phyloP scores from a whole-genome alignment of 2,329 filamentous ascomycete genomes.

The Sclerotinia trifoliorum region DNA sequence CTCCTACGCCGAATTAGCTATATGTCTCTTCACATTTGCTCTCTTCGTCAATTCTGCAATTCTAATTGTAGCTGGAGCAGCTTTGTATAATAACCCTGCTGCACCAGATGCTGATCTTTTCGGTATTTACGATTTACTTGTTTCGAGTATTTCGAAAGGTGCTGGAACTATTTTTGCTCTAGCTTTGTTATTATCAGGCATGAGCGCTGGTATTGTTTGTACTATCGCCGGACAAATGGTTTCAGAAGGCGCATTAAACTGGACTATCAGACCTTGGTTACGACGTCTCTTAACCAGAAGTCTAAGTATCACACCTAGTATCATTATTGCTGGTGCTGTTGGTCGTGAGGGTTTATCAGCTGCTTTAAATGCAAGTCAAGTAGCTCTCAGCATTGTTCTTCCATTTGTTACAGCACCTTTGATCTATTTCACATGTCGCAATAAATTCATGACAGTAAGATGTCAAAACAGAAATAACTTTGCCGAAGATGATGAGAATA shows the following conservation, averaged over 20 bases:
- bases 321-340: constrained; percentile 79
- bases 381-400: constrained; percentile 73
- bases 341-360: constrained; percentile 67
- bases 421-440: constrained; percentile 79
- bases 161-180: constrained; percentile 84
- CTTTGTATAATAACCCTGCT: constrained; percentile 59
- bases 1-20: constrained; percentile 66
- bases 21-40: constrained; percentile 78
- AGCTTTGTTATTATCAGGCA: constrained; percentile 74
- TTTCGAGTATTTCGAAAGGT: constrained; percentile 64
- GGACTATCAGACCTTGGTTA: constrained; percentile 74
- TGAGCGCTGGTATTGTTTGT: constrained; percentile 81
- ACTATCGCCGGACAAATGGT: constrained; percentile 91
- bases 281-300: constrained; percentile 73
- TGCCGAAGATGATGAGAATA: constrained; percentile 11
- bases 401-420: constrained; percentile 82
- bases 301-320: constrained; percentile 78
- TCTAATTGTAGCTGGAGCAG: constrained; percentile 76
- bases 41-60: constrained; percentile 83
- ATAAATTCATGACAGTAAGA: constrained; percentile 69
- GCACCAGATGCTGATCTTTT: constrained; percentile 75
- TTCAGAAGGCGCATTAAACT: constrained; percentile 75
- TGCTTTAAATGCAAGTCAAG: constrained; percentile 74
- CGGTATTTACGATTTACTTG: constrained; percentile 72
- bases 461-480: background rate